Evolutionary conservation across 2,329 filamentous ascomycete species (phyloP), one percentile per base, ranked within the genome.

Genomic region (Hypoxylon sp.): DNA sequence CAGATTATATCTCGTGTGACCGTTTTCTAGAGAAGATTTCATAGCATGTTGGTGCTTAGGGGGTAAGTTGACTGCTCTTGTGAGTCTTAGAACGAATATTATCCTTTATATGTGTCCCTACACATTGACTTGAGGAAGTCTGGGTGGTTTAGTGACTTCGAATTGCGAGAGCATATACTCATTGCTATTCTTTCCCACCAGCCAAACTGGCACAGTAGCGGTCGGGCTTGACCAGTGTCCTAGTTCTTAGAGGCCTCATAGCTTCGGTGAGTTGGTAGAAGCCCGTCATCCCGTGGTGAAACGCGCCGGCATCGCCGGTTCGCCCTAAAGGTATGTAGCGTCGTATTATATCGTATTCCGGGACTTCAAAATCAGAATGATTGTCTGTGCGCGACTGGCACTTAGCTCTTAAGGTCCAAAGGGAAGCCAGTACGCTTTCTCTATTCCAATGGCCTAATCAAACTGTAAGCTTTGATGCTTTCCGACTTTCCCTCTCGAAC

Each of bases 331-430:
- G 6, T 17, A 6, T 9, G n/a, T 21, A 43, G 38, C 17, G 38
- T 43, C 38, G 38, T 43, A 43, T 43, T 43, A 43, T 43, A 43
- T 43, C 38, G 38, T 43, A 21, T 43, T 43, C 38, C 19, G n/a
- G 38, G 19, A 19, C 21, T 43, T 43, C 17, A 21, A 11, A 43
- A 21, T 43, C 38, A 5, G 11, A 43, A 3, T 21, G 9, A 10
- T 43, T 5, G 38, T 43, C 38, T 19, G 38, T 43, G 38, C 38
- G 38, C 17, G 9, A 5, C 38, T 43, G 21, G 38, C 38, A 21
- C 2, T 6, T 43, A 19, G 14, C 5, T 43, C 38, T 43, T 43
- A 11, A 21, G 17, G 1, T 19, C n/a, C 36, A 41, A 41, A 41
- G 36, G 36, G 36, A 41, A 41, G 36, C 14, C n/a, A 41, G n/a